Evolutionary conservation across 75 land plant genomes (phyloP).

Genomic region (Picea sitchensis): DNA sequence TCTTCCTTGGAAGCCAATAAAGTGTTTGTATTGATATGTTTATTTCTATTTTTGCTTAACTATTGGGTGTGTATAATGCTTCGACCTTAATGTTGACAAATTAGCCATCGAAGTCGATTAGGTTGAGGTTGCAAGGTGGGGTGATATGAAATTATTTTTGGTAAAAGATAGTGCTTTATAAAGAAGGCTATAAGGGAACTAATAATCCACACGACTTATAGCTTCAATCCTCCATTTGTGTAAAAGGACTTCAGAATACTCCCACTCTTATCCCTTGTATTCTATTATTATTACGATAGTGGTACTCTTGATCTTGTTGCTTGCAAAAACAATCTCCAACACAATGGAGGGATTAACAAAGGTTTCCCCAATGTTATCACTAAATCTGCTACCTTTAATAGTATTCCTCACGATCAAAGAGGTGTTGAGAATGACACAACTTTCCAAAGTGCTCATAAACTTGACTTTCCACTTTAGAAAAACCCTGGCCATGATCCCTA

Average conservation of each 20-base stretch:
- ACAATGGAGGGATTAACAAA: too few relatives aligned
- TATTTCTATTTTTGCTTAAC: too few relatives aligned
- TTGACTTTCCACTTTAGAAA: conserved; percentile 54
- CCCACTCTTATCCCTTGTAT: background rate
- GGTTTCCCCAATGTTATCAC: too few relatives aligned
- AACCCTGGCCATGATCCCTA: conserved; percentile 24
- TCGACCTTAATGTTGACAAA: conserved; percentile 43
- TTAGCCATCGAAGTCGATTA: conserved; percentile 57
- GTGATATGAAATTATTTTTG: conserved; percentile 43
- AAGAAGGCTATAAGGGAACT: conserved; percentile 49
- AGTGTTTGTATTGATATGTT: too few relatives aligned
- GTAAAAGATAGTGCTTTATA: conserved; percentile 55
- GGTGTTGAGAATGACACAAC: conserved; percentile 41
- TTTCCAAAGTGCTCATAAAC: conserved; percentile 41
- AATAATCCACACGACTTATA: conserved; percentile 49
- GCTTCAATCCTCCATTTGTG: conserved; percentile 42
- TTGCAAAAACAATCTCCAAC: background rate
- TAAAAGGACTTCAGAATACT: conserved; percentile 47
- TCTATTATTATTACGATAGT: too few relatives aligned
- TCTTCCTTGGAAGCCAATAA: too few relatives aligned
- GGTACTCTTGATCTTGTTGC: background rate
- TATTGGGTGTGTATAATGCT: background rate
- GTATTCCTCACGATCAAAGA: background rate
- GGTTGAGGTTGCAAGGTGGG: conserved; percentile 38
- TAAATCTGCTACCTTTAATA: too few relatives aligned